Percentiles rank a stretch among this genome's conserved stretches.
Evolutionary conservation across 2,329 filamentous ascomycete genomes (phyloP).

Genomic region (Nigrograna mackinnonii): DNA sequence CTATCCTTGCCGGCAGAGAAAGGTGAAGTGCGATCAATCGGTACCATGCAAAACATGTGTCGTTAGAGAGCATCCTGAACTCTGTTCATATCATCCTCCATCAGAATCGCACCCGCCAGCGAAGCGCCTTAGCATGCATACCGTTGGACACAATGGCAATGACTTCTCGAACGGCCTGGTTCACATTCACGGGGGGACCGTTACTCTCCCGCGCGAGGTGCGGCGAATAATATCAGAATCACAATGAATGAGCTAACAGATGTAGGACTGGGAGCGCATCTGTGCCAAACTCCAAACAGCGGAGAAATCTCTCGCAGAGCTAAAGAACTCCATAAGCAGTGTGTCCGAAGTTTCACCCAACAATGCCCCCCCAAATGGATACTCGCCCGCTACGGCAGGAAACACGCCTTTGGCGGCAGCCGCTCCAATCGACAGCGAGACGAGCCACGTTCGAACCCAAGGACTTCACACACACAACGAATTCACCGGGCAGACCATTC

Average conservation of each 20-base stretch:
- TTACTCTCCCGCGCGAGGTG: slow-evolving; percentile 44
- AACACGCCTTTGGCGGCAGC: slow-evolving; percentile 38
- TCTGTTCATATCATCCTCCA: slow-evolving; percentile 49
- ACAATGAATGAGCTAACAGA: slow-evolving; percentile 18
- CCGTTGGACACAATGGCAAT: slow-evolving; percentile 36
- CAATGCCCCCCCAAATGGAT: slow-evolving; percentile 31
- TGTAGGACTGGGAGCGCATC: slow-evolving; percentile 51
- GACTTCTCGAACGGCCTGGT: slow-evolving; percentile 43
- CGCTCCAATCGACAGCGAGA: slow-evolving; percentile 39
- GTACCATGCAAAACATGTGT: slow-evolving; percentile 55
- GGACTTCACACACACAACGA: slow-evolving; percentile 65
- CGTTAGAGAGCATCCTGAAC: slow-evolving; percentile 54
- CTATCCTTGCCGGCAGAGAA: slow-evolving; percentile 53
- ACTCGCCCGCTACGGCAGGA: slow-evolving; percentile 31
- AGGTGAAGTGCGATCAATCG: slow-evolving; percentile 52
- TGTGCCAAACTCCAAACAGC: slow-evolving; percentile 52
- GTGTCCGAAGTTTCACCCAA: slow-evolving; percentile 37
- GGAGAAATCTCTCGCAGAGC: slow-evolving; percentile 50
- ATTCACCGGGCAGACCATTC: slow-evolving; percentile 62
- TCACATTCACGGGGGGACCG: slow-evolving; percentile 42
- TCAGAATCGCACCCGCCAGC: slow-evolving; percentile 44
- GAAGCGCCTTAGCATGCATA: slow-evolving; percentile 37
- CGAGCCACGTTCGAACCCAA: slow-evolving; percentile 51
- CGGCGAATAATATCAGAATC: slow-evolving; percentile 10
- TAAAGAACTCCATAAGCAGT: slow-evolving; percentile 44